Evolutionary conservation across 495 filamentous ascomycete species (phyloP).

Genomic region (Neurospora cerealis): DNA sequence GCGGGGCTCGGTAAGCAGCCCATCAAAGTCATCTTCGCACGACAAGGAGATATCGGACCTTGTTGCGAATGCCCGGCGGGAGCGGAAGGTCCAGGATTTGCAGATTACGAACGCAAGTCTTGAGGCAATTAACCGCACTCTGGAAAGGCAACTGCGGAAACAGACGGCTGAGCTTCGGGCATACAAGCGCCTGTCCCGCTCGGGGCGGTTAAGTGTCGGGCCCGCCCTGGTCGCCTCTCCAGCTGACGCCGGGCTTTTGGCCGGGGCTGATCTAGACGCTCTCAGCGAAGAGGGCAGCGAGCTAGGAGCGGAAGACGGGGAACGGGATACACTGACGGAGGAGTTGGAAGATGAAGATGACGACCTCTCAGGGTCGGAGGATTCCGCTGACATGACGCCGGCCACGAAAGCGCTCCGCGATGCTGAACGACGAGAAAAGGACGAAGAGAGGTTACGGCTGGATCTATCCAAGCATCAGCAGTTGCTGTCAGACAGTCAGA

Average conservation of each 20-base stretch:
- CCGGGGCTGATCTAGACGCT: conserved; percentile 33
- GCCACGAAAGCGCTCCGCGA: conserved; percentile 32
- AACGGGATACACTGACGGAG: conserved; percentile 6
- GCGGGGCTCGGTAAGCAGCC: conserved; percentile 36
- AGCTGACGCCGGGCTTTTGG: conserved; percentile 16
- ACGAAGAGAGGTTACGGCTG: conserved; percentile 67
- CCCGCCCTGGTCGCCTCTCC: not conserved
- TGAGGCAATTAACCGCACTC: conserved; percentile 88
- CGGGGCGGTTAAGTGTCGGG: conserved; percentile 53
- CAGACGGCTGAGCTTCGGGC: conserved; percentile 82
- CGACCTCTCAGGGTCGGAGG: conserved; percentile 29
- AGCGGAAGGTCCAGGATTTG: conserved; percentile 93
- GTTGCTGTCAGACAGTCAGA: conserved; percentile 77
- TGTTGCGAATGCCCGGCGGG: conserved; percentile 75
- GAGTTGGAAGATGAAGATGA: conserved; percentile 30
- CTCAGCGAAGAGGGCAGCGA: conserved; percentile 41
- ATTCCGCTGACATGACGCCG: conserved; percentile 38
- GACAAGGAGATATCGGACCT: conserved; percentile 51
- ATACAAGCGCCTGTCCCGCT: conserved; percentile 69
- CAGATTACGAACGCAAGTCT: conserved; percentile 96
- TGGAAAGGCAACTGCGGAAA: conserved; percentile 85
- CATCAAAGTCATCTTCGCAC: conserved; percentile 37
- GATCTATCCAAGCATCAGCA: conserved; percentile 86
- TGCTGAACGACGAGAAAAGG: conserved; percentile 42
- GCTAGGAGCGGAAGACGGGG: conserved; percentile 29